A percentile compares a stretch with the other conserved stretches of the same genome.
Conservation (phyloP, 1,284 basidiomycete genomes). For the Baeospora myosura region DNA sequence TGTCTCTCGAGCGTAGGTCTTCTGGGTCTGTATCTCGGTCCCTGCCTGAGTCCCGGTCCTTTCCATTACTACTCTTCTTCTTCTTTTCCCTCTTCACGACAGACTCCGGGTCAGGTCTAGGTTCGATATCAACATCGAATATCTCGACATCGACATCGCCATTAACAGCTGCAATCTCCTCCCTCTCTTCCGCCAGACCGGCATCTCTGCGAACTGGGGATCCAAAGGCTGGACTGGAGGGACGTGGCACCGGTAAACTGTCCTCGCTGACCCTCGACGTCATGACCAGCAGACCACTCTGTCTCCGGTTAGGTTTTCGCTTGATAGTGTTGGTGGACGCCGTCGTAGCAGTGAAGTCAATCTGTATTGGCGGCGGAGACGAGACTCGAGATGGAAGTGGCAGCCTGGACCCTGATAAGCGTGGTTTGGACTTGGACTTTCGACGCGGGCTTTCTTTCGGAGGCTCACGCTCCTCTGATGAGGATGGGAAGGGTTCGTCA, state of each 20-base stretch:
- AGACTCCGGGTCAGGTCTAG: background rate
- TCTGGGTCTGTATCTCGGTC: conserved; percentile 10
- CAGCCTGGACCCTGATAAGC: conserved; percentile 33
- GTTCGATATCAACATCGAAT: conserved; percentile 1
- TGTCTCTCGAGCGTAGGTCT: background rate
- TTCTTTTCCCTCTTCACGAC: conserved; percentile 6
- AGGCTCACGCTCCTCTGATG: conserved; percentile 35
- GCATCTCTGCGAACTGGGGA: conserved; percentile 50
- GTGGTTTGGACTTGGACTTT: conserved; percentile 34
- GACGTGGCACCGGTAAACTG: conserved; percentile 33
- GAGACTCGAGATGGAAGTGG: conserved; percentile 36
- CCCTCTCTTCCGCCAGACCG: conserved; percentile 50
- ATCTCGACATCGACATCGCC: conserved; percentile 16
- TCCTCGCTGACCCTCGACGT: conserved; percentile 19
- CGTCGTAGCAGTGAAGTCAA: conserved; percentile 22
- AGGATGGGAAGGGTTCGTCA: conserved; percentile 43
- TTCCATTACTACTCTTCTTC: conserved; percentile 13
- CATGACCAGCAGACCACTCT: conserved; percentile 55
- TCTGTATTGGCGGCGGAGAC: conserved; percentile 28
- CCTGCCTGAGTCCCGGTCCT: conserved; percentile 16
- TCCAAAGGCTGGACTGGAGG: no score
- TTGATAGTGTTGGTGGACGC: conserved; percentile 27
- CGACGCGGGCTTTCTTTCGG: conserved; percentile 30
- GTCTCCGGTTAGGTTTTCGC: conserved; percentile 49
- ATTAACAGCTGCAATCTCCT: conserved; percentile 34